Percentiles rank a stretch among this genome's conserved stretches.
Conservation (phyloP, 345 rosid species). For the Eucalyptus melliodora region DNA sequence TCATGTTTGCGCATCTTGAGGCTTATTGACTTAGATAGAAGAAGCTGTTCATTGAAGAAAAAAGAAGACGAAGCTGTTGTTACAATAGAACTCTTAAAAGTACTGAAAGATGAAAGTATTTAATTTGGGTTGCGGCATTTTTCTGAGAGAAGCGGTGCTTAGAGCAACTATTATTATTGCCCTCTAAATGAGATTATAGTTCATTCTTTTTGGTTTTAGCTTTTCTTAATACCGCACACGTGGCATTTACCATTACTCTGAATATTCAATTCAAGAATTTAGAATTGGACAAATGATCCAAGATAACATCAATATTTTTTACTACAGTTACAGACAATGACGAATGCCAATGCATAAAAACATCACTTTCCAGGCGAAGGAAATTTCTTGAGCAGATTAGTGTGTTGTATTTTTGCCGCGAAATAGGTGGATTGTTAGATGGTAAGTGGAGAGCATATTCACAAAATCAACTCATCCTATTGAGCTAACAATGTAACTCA, state of each 20-base stretch:
- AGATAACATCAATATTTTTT: neutral
- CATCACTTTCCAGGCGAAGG: neutral
- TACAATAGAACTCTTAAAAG: neutral
- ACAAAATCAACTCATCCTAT: neutral
- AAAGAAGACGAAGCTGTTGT: neutral
- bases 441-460: neutral
- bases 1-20: neutral
- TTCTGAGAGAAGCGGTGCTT: neutral
- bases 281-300: neutral
- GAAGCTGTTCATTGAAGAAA: neutral
- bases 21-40: neutral
- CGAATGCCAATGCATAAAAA: neutral
- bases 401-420: neutral
- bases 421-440: neutral
- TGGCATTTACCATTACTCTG: neutral
- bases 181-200: neutral
- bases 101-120: neutral
- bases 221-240: neutral
- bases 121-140: neutral
- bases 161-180: neutral
- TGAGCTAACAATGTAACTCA: too few species aligned
- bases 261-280: neutral
- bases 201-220: neutral
- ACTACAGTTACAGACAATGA: neutral
- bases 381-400: neutral